Evolutionary conservation across 768 basidiomycete genomes (phyloP).

Genomic region (Suillus subaureus): DNA sequence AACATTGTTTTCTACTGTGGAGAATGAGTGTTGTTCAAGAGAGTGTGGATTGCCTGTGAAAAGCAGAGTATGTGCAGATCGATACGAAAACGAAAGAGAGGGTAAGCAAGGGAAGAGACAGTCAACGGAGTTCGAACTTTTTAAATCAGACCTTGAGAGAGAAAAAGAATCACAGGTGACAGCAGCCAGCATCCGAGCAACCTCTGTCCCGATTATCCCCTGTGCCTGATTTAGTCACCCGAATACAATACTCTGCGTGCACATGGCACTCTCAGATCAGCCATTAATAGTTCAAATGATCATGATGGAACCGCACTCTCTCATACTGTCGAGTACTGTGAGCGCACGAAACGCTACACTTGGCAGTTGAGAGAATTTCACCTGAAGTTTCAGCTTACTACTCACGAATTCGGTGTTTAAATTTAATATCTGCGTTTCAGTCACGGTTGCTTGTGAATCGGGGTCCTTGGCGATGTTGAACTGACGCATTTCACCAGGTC

Average conservation of each 20-base stretch:
- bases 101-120: conserved; percentile 5
- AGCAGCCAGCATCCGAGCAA: background rate
- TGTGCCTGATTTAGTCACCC: background rate
- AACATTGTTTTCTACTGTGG: conserved; percentile 48
- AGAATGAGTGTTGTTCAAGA: conserved; percentile 21
- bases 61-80: conserved; percentile 5
- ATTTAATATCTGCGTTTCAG: no score
- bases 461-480: background rate
- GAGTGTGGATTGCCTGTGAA: conserved; percentile 25
- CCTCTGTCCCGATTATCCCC: background rate
- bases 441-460: no score
- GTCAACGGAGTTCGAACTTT: conserved; percentile 36
- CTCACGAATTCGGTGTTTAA: no score
- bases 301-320: background rate
- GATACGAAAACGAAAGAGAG: background rate
- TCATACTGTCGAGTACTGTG: background rate
- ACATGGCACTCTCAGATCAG: background rate
- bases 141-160: background rate
- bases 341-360: no score
- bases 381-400: no score
- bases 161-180: background rate
- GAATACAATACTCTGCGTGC: no score
- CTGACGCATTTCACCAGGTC: background rate
- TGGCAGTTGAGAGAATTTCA: background rate
- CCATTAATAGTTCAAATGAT: background rate